These are phyloP conservation scores for Paramarasmius palmivorus DNA, from an alignment of 1,284 basidiomycete species.

Conservation along the genomic window DNA sequence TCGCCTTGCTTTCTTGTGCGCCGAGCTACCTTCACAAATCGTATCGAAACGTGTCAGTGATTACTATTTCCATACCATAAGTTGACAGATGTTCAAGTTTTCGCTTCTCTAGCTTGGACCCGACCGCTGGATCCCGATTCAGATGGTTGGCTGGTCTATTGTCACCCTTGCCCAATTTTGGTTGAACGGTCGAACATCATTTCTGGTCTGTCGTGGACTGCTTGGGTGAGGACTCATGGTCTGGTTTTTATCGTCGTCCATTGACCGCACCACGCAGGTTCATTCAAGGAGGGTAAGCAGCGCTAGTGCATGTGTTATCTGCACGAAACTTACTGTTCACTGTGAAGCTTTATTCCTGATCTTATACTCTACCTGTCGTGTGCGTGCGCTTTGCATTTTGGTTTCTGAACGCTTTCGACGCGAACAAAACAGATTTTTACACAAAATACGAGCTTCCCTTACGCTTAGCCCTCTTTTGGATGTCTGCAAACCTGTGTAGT, in stretches of 20 bases:
- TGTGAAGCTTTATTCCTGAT: conserved; percentile 51
- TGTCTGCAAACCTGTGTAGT: conserved; percentile 52
- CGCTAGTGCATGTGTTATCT: neutral
- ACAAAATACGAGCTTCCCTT: conserved; percentile 68
- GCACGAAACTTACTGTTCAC: conserved; percentile 14
- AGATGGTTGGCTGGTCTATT: conserved; percentile 26
- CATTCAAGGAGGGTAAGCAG: conserved; percentile 56
- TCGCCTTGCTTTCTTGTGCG: conserved; percentile 57
- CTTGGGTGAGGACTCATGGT: conserved; percentile 32
- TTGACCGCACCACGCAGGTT: conserved; percentile 36
- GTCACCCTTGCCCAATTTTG: conserved; percentile 57
- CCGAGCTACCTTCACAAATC: conserved; percentile 73
- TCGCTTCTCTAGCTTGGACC: conserved; percentile 47
- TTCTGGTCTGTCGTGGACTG: conserved; percentile 45
- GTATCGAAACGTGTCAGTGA: conserved; percentile 50
- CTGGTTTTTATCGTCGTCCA: conserved; percentile 1
- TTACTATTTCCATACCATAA: neutral
- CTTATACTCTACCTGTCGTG: conserved; percentile 66
- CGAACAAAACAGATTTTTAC: conserved; percentile 51
- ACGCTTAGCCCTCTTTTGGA: conserved; percentile 70
- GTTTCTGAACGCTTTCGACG: too few relatives aligned
- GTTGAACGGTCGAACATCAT: conserved; percentile 55
- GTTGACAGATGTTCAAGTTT: neutral
- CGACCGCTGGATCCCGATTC: conserved; percentile 66
- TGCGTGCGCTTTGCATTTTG: conserved; percentile 5